Base-by-base conservation (phyloP, 208 protist species). In the Balamuthia mandrillaris region DNA sequence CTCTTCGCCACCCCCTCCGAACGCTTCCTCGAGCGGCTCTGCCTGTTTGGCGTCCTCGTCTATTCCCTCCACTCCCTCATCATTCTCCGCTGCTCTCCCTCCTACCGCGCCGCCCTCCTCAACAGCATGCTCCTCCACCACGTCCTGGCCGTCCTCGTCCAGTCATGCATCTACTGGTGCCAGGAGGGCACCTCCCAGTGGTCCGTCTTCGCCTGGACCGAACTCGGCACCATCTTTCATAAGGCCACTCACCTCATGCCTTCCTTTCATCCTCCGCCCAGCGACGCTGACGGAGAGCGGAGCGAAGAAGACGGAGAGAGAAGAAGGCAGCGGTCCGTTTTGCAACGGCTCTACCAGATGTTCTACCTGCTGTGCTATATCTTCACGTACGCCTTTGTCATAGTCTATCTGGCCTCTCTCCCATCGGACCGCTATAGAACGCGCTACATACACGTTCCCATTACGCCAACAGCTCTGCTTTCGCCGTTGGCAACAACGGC, bases 151-250 rank as follows among this genome's bases (percentile, higher is more conserved):
- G 51, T 72, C 39, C 41, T 42, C 3, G 51, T 72, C 16, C 63
- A 72, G 37, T 72, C 63, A 35, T n/a, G n/a, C n/a, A 72, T 72
- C 37, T 72, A 51, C 63, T 72, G 63, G 63, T 72, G 39, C 24
- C 39, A 49, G n/a, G 63, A 35, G n/a, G 63, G 51, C 39, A 51
- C 63, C 9, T 42, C 63, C 37, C 41, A 72, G 37, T 72, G 63
- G 63, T 51, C 44, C 41, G 51, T 29, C 39, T 72, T 72, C 39
- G 63, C 63, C 10, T 72, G 63, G 63, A 72, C 63, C 16, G 63
- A 72, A 24, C 21, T 72, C 24, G 63, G 63, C 9, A 51, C 63
- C 0, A 72, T 42, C n/a, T 29, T 72, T 21, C 63, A 72, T 42
- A 72, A 72, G 21, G 29, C 21, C 33, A 29, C 63, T 21, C 63